phyloP scores from a whole-genome alignment of 192 early-diverging fungal genomes.

The Mortierella alpina region DNA sequence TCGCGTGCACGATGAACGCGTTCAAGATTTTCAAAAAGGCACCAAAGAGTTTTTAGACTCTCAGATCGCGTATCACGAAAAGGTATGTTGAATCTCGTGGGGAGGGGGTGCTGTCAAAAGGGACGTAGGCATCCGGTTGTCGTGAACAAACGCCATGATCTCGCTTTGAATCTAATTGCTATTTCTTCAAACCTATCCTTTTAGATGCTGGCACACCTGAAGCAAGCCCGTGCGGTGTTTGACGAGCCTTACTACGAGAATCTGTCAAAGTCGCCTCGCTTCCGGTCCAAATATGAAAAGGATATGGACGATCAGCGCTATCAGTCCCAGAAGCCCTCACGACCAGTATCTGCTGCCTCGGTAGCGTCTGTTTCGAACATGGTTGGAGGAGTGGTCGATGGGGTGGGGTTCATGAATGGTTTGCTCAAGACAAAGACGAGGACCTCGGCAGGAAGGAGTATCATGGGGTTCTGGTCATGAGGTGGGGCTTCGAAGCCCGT shows the following conservation, averaged over 20 bases:
- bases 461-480: slow-evolving; percentile 53
- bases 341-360: slow-evolving; percentile 50
- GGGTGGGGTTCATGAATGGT: slow-evolving; percentile 57
- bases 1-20: slow-evolving; percentile 57
- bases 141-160: too few species aligned
- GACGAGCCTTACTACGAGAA: slow-evolving; percentile 48
- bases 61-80: slow-evolving; percentile 56
- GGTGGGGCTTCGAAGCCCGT: neutral
- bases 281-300: slow-evolving; percentile 44
- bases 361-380: slow-evolving; percentile 54
- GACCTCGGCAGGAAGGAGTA: slow-evolving; percentile 35
- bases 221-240: slow-evolving; percentile 50
- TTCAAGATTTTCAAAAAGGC: slow-evolving; percentile 50
- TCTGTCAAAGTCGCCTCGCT: slow-evolving; percentile 44
- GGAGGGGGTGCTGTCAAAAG: too few species aligned
- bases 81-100: slow-evolving; percentile 25
- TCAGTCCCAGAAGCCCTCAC: slow-evolving; percentile 49
- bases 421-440: slow-evolving; percentile 53
- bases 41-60: slow-evolving; percentile 58
- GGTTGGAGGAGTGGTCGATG: slow-evolving; percentile 59
- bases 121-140: too few species aligned
- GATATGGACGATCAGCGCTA: slow-evolving; percentile 49
- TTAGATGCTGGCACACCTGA: slow-evolving; percentile 55
- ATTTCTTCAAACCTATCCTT: neutral
- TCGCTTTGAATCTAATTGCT: neutral